Percentiles rank a stretch among this genome's conserved stretches.
Evolutionary conservation across 208 protist species (phyloP).

Genomic region (Leishmania gerbilli): DNA sequence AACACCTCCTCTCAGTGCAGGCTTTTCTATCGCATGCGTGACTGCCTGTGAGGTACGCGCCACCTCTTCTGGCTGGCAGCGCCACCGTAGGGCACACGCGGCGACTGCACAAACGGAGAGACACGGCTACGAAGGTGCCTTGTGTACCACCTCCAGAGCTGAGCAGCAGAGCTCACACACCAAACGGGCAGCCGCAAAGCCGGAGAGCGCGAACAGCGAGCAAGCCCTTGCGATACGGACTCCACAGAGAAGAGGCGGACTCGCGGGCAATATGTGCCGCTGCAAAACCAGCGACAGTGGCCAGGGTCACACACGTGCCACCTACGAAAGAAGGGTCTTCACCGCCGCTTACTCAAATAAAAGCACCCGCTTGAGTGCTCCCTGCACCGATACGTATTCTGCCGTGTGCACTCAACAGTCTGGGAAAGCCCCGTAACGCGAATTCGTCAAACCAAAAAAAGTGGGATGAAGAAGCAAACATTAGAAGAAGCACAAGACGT

Average conservation of each 20-base stretch:
- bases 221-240: background rate
- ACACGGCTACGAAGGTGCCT: background rate
- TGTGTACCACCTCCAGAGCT: background rate
- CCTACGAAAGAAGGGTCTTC: background rate
- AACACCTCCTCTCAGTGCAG: too few relatives aligned
- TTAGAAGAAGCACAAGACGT: background rate
- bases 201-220: background rate
- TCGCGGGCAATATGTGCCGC: background rate
- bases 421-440: too few relatives aligned
- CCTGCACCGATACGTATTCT: background rate
- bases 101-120: background rate
- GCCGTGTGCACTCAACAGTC: constrained; percentile 11
- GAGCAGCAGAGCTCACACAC: background rate
- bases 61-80: background rate
- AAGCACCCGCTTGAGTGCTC: too few relatives aligned
- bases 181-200: background rate
- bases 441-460: background rate
- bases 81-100: background rate
- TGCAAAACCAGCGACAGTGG: fast-evolving
- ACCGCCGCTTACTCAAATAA: constrained; percentile 1
- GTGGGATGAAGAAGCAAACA: background rate
- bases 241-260: background rate
- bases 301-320: background rate
- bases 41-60: background rate
- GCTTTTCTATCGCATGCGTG: background rate